Evolutionary conservation across 495 filamentous ascomycete genomes (phyloP), one percentile per base, ranked within the genome.

Genomic region (Delitschia confertaspora): DNA sequence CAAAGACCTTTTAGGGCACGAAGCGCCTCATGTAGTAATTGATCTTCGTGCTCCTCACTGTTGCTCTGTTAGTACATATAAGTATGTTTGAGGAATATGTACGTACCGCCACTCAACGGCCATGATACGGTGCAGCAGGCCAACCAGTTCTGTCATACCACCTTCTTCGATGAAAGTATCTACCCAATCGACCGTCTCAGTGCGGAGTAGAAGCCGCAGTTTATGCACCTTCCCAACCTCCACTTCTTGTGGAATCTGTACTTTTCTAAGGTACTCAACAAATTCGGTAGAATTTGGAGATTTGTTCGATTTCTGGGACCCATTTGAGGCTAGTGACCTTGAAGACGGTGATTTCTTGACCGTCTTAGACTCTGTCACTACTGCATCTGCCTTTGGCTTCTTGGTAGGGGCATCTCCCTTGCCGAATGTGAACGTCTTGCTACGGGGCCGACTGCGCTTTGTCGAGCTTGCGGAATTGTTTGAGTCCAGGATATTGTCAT

Each of bases 21-120:
- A 23, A 98, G 67, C 18, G 83, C 82, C 63, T 98, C 91, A 49
- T 96, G 89, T 9, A 96, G 73, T 14, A 98, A 73, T 14, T 76
- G 78, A 58, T 98, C 91, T 64, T 98, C 91, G 58, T 98, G 91
- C 55, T 98, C 91, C 69, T 95, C 91, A 57, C n/a, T n/a, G n/a
- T n/a, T n/a, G n/a, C n/a, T n/a, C 87, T 88, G 47, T 56, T 40
- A 29, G 25, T 23, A n/a, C 13, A 9, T 29, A 63, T 38, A 60
- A 59, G 27, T 42, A 33, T 36, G 37, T 20, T 25, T 35, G 11
- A 34, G 41, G 42, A 50, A 27, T 54, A 33, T 26, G 21, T 31
- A 68, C 80, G 56, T 73, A 89, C 85, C 88, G 82, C 91, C 91
- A 98, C 60, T 95, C 93, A 40, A 98, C 78, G 39, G 83, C 80